phyloP scores from a whole-genome alignment of 768 basidiomycete genomes.

The Phallus indusiatus region DNA sequence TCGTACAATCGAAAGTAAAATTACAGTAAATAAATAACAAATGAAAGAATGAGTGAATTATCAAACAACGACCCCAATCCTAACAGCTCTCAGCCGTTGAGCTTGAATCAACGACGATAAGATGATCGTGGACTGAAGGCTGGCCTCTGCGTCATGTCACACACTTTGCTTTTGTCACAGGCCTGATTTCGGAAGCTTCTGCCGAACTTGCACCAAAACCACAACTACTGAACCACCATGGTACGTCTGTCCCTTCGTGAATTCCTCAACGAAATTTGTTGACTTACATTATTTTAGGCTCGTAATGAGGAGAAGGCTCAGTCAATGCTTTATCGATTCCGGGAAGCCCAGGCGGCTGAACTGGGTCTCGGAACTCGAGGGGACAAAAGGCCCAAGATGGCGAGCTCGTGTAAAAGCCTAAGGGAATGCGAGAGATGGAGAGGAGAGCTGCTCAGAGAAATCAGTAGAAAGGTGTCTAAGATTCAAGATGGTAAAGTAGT shows the following conservation, averaged over 20 bases:
- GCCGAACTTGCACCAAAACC: no score
- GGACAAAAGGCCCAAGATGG: constrained; percentile 88
- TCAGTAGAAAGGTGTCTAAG: constrained; percentile 93
- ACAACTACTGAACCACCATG: no score
- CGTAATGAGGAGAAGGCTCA: constrained; percentile 99
- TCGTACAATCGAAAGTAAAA: neutral
- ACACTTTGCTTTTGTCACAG: no score
- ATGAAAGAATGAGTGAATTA: neutral
- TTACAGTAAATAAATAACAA: neutral
- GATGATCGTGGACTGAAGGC: no score
- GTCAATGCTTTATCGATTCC: constrained; percentile 90
- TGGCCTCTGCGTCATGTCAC: no score
- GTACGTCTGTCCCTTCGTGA: no score
- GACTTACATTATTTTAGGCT: constrained; percentile 40
- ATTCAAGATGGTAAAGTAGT: constrained; percentile 78
- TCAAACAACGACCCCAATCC: no score
- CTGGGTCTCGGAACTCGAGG: constrained; percentile 79
- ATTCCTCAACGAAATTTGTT: neutral
- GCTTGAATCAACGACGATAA: no score
- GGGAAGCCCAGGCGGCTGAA: constrained; percentile 93
- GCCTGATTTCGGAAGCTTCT: no score
- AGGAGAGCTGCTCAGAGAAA: constrained; percentile 90
- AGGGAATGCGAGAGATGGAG: constrained; percentile 93
- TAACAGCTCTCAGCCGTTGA: no score
- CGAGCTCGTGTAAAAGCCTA: constrained; percentile 82